Evolutionary conservation across 345 rosid genomes (phyloP).

Genomic region (Heritiera fomes): DNA sequence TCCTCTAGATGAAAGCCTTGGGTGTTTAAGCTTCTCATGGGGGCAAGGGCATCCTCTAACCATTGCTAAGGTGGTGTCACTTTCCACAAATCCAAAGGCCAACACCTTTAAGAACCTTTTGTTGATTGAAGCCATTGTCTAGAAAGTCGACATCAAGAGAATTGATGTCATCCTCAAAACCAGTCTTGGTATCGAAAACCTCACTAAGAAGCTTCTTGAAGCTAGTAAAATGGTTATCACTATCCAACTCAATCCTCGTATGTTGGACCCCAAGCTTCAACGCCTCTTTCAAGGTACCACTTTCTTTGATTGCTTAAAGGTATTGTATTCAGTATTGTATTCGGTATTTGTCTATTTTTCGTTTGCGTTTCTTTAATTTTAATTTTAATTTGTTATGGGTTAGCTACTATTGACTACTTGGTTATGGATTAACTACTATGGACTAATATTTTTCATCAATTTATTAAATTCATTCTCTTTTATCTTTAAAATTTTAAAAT

Average conservation of each 20-base stretch:
- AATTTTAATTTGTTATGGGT: not conserved
- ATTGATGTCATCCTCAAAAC: constrained; percentile 87
- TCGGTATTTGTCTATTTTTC: not conserved
- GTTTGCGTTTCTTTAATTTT: not conserved
- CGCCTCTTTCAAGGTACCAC: constrained; percentile 90
- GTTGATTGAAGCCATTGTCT: constrained; percentile 75
- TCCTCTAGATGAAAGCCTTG: too few species aligned
- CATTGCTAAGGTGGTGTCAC: constrained; percentile 81
- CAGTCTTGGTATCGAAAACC: constrained; percentile 87
- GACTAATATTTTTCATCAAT: not conserved
- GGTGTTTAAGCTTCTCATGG: not conserved
- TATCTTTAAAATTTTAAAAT: not conserved
- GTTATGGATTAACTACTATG: too few species aligned
- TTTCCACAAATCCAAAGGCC: constrained; percentile 87
- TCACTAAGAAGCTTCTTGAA: constrained; percentile 86
- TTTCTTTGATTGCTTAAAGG: constrained; percentile 56
- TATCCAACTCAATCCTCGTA: constrained; percentile 76
- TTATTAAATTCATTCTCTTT: not conserved
- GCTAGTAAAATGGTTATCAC: constrained; percentile 81
- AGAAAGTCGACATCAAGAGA: constrained; percentile 76
- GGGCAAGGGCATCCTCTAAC: constrained; percentile 53
- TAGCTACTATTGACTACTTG: not conserved
- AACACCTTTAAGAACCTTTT: constrained; percentile 81
- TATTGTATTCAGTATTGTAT: constrained; percentile 2
- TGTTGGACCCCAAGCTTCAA: constrained; percentile 80